These are phyloP conservation scores for Neonectria neomacrospora DNA, from an alignment of 2,329 filamentous ascomycete species.

Conservation along the genomic window DNA sequence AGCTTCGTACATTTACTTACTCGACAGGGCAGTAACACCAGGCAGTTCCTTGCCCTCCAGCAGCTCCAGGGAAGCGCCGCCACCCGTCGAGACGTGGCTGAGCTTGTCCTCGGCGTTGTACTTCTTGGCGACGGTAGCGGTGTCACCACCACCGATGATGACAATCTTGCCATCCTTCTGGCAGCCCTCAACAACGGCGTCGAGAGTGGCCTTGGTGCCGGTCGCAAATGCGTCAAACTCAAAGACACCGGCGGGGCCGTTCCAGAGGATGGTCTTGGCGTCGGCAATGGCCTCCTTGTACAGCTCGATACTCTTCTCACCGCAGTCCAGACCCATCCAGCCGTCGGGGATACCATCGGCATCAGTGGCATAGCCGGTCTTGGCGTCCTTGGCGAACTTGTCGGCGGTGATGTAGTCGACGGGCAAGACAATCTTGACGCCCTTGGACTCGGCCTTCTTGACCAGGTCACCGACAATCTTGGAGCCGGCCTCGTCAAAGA, in stretches of 20 bases:
- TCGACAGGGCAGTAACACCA: constrained; percentile 90
- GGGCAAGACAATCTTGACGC: constrained; percentile 93
- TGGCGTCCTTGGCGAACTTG: constrained; percentile 90
- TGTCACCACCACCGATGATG: constrained; percentile 98
- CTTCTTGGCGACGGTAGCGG: constrained; percentile 96
- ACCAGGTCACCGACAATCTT: constrained; percentile 90
- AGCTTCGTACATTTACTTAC: constrained; percentile 62
- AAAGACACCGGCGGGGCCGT: constrained; percentile 96
- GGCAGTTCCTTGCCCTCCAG: constrained; percentile 98
- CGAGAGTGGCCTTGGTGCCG: constrained; percentile 91
- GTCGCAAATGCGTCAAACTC: constrained; percentile 95
- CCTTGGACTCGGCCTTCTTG: constrained; percentile 96
- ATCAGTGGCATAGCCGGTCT: constrained; percentile 84
- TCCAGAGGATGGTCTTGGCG: constrained; percentile 98
- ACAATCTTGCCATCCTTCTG: constrained; percentile 86
- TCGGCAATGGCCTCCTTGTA: constrained; percentile 89
- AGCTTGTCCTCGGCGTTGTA: constrained; percentile 96
- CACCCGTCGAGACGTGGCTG: constrained; percentile 97
- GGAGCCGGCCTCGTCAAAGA: constrained; percentile 94
- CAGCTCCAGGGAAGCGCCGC: constrained; percentile 93
- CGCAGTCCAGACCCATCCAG: constrained; percentile 98
- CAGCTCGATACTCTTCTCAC: constrained; percentile 85
- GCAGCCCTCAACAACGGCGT: constrained; percentile 85
- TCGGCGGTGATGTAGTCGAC: constrained; percentile 96
- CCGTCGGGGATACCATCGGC: constrained; percentile 91